A percentile compares a stretch with the other conserved stretches of the same genome.
These are phyloP conservation scores for Endogone sp. DNA, from an alignment of 192 early-diverging fungal species.

Conservation along the genomic window DNA sequence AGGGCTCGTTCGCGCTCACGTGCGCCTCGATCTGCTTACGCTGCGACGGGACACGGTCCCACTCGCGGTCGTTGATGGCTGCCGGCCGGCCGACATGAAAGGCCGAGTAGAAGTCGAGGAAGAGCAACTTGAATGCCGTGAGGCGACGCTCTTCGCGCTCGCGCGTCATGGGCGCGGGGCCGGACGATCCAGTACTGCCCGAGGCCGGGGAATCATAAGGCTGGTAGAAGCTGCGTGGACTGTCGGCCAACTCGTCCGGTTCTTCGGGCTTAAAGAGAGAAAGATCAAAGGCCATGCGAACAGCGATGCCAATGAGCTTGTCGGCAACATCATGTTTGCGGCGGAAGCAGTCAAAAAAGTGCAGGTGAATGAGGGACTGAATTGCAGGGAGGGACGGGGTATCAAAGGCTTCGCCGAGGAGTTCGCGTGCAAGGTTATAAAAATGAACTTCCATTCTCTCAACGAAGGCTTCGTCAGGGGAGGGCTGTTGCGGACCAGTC, in stretches of 20 bases:
- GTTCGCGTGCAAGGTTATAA: neutral
- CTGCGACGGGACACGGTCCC: neutral
- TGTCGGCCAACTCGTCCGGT: neutral
- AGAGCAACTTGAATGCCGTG: neutral
- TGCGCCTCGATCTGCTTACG: neutral
- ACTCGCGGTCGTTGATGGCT: neutral
- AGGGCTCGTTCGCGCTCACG: neutral
- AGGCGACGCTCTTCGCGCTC: neutral
- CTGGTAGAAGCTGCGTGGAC: neutral
- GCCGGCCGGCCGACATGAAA: neutral
- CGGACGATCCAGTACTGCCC: neutral
- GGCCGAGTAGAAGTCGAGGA: neutral
- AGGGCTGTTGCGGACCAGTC: neutral
- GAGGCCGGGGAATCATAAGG: neutral
- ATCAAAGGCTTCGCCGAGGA: neutral
- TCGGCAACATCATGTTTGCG: neutral
- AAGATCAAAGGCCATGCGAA: neutral
- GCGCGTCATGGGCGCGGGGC: neutral
- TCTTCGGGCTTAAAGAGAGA: neutral
- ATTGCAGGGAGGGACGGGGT: neutral
- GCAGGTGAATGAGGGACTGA: constrained; percentile 3
- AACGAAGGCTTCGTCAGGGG: neutral
- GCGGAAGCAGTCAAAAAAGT: constrained; percentile 4
- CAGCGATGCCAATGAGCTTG: neutral
- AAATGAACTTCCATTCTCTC: neutral